phyloP scores from a whole-genome alignment of 169 alveolate genomes.

The Theileria sp. region DNA sequence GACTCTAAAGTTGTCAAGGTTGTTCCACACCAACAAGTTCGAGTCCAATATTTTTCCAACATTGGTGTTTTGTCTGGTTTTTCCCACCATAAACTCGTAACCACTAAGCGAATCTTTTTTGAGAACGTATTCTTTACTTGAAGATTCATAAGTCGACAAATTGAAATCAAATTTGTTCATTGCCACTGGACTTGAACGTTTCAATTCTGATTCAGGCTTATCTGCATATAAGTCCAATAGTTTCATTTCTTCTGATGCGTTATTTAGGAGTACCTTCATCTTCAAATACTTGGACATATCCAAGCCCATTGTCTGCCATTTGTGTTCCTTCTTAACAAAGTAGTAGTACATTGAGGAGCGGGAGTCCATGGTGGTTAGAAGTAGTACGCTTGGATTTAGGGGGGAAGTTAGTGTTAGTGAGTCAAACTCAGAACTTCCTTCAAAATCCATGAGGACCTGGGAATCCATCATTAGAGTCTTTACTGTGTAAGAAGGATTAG shows the following conservation, averaged over 20 bases:
- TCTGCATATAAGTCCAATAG: background rate
- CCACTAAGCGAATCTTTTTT: background rate
- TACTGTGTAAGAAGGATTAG: background rate
- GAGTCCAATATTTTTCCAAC: background rate
- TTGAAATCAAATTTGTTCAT: background rate
- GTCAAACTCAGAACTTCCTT: background rate
- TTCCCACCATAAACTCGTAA: background rate
- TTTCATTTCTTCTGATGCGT: background rate
- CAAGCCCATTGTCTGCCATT: background rate
- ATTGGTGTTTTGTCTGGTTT: background rate
- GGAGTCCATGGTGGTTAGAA: background rate
- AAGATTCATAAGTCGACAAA: background rate
- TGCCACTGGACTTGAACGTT: background rate
- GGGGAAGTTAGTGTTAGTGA: background rate
- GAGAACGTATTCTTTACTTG: background rate
- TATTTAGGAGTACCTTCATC: background rate
- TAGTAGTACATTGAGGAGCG: background rate
- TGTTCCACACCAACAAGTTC: slow-evolving; percentile 6
- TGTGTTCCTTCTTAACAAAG: slow-evolving; percentile 5
- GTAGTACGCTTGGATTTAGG: background rate
- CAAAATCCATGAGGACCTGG: background rate
- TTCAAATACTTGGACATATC: background rate
- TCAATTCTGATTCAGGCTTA: background rate
- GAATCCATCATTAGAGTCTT: background rate
- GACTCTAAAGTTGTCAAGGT: background rate